These are phyloP conservation scores for Penicillium sp. DNA, from an alignment of 2,329 filamentous ascomycete species.

Conservation along the genomic window DNA sequence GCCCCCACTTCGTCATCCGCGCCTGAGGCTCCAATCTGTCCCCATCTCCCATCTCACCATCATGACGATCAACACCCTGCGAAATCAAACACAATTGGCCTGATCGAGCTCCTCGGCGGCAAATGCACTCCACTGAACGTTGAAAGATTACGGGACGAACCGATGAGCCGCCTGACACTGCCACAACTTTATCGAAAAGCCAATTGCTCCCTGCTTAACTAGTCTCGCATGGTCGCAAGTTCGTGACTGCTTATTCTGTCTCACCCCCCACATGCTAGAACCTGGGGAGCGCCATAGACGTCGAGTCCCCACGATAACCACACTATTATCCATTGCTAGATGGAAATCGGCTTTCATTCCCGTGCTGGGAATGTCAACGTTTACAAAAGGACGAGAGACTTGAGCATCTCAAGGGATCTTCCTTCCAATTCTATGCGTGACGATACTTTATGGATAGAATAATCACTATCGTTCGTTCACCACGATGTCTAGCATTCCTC, in stretches of 20 bases:
- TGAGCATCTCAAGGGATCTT: not conserved
- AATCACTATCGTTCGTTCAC: not conserved
- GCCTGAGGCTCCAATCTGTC: not conserved
- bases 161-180: not conserved
- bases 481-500: not conserved
- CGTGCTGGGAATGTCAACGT: no score
- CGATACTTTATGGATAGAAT: not conserved
- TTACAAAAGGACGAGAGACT: not conserved
- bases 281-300: not conserved
- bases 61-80: not conserved
- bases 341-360: not conserved
- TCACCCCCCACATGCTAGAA: not conserved
- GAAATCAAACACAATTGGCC: not conserved
- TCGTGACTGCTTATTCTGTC: no score
- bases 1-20: not conserved
- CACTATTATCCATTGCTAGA: not conserved
- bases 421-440: not conserved
- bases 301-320: not conserved
- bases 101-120: not conserved
- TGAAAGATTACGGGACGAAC: not conserved
- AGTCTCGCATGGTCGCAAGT: not conserved
- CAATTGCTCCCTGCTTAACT: not conserved
- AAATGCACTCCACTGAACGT: not conserved
- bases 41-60: not conserved
- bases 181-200: constrained; percentile 5